These are phyloP conservation scores for Clavariopsis aquatica DNA, from an alignment of 495 filamentous ascomycete genomes.

Conservation along the genomic window DNA sequence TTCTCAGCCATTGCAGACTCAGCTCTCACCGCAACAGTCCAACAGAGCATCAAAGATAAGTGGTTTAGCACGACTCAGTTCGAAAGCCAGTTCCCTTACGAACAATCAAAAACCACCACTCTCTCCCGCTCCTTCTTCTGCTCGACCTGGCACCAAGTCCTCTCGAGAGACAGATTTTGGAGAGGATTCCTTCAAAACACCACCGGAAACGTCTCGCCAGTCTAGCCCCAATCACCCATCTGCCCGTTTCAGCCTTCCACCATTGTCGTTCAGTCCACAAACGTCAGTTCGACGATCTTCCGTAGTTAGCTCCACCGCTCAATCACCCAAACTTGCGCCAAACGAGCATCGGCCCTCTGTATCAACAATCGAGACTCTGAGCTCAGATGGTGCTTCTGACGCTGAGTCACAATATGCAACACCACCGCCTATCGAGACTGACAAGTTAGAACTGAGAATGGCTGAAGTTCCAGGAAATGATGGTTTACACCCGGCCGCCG, in stretches of 20 bases:
- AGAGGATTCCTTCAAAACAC: slow-evolving; percentile 42
- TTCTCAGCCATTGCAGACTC: slow-evolving; percentile 24
- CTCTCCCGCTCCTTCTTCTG: slow-evolving; percentile 33
- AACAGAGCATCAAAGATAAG: slow-evolving; percentile 30
- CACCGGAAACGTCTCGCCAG: slow-evolving; percentile 38
- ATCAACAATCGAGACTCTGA: slow-evolving; percentile 21
- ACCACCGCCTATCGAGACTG: slow-evolving; percentile 26
- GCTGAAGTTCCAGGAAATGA: slow-evolving; percentile 36
- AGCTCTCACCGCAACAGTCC: slow-evolving; percentile 22
- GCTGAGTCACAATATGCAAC: slow-evolving; percentile 29
- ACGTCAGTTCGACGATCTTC: slow-evolving; percentile 34
- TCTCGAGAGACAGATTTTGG: slow-evolving; percentile 37
- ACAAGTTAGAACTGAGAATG: slow-evolving; percentile 13
- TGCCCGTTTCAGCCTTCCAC: slow-evolving; percentile 56
- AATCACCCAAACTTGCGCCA: slow-evolving; percentile 31
- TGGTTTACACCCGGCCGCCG: slow-evolving; percentile 46
- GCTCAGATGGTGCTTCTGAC: slow-evolving; percentile 31
- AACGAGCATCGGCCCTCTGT: slow-evolving; percentile 32
- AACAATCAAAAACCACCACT: slow-evolving; percentile 24
- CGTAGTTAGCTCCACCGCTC: slow-evolving; percentile 44
- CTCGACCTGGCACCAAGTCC: slow-evolving; percentile 36
- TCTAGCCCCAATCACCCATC: slow-evolving; percentile 50
- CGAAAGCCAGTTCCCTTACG: slow-evolving; percentile 38
- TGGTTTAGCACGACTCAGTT: slow-evolving; percentile 38
- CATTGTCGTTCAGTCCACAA: slow-evolving; percentile 46